Conservation (phyloP, 257 asterid species). For the Penstemon newberryi region DNA sequence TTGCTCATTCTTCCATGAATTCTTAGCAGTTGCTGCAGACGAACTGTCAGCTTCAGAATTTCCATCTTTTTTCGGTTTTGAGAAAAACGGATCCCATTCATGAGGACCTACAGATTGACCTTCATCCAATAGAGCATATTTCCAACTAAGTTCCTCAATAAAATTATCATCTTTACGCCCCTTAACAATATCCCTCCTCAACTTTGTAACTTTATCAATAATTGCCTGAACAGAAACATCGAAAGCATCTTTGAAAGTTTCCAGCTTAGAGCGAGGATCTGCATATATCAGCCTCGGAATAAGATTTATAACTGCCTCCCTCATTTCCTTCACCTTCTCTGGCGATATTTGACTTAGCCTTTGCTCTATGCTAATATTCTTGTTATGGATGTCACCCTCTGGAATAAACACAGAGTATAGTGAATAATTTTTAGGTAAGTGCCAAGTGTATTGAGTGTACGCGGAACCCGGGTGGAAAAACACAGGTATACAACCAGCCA, state of each 20-base stretch:
- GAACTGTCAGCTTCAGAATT: conserved; percentile 37
- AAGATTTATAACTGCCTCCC: conserved; percentile 67
- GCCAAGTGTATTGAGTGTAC: conserved; percentile 88
- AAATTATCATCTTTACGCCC: conserved; percentile 54
- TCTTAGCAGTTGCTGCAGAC: conserved; percentile 56
- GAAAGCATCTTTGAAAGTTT: conserved; percentile 71
- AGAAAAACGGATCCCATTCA: conserved; percentile 85
- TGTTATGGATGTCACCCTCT: conserved; percentile 59
- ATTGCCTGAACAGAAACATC: conserved; percentile 79
- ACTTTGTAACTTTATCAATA: conserved; percentile 60
- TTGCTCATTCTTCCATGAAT: conserved; percentile 61
- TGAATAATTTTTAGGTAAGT: conserved; percentile 63
- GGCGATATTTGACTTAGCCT: conserved; percentile 48
- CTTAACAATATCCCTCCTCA: conserved; percentile 59
- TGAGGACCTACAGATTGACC: conserved; percentile 53
- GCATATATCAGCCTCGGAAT: conserved; percentile 78
- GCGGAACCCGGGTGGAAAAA: conserved; percentile 92
- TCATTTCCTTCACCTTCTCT: conserved; percentile 63
- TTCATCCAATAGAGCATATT: conserved; percentile 62
- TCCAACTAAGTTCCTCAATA: conserved; percentile 77
- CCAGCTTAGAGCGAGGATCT: conserved; percentile 69
- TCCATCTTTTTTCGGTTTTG: conserved; percentile 45
- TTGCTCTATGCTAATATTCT: conserved; percentile 57
- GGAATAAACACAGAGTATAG: conserved; percentile 69
- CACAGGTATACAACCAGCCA: conserved; percentile 93